A percentile compares a stretch with the other conserved stretches of the same genome.
Evolutionary conservation across 805 yeast genomes (phyloP).

Genomic region (Metschnikowia shivogae): DNA sequence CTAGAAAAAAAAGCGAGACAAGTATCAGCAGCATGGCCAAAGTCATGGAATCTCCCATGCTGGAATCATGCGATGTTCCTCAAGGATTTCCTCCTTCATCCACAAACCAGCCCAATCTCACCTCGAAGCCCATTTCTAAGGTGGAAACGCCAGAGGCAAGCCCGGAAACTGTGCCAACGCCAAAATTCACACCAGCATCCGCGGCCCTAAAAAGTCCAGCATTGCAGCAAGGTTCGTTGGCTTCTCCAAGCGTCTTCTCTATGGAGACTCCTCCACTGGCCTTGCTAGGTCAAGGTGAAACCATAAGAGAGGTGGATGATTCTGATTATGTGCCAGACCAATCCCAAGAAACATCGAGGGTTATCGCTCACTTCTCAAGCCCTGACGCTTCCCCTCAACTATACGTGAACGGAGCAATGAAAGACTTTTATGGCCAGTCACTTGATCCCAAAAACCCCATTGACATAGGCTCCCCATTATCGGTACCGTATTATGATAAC

Average conservation of each 20-base stretch:
- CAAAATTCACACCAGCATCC: not conserved
- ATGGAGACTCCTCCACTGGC: conserved; percentile 9
- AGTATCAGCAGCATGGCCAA: not conserved
- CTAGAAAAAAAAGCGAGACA: not conserved
- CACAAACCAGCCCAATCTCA: too few species aligned
- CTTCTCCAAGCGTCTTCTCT: conserved; percentile 6
- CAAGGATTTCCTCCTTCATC: not conserved
- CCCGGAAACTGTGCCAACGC: not conserved
- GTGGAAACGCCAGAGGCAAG: not conserved
- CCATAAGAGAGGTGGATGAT: conserved; percentile 20
- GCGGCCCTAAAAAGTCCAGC: not conserved
- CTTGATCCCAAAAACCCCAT: conserved; percentile 7
- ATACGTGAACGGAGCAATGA: not conserved
- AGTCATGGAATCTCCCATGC: not conserved
- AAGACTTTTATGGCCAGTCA: conserved; percentile 10
- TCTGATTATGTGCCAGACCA: conserved; percentile 16
- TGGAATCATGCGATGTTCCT: not conserved
- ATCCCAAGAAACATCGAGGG: conserved; percentile 7
- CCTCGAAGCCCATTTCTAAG: not conserved
- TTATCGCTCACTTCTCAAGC: not conserved
- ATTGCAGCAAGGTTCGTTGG: not conserved
- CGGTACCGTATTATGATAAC: conserved; percentile 17
- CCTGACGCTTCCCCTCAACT: not conserved
- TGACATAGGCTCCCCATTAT: conserved; percentile 31
- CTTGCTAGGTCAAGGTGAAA: conserved; percentile 9